Evolutionary conservation across 2,329 filamentous ascomycete species (phyloP).

Genomic region (Davidsoniella neocaledoniae): DNA sequence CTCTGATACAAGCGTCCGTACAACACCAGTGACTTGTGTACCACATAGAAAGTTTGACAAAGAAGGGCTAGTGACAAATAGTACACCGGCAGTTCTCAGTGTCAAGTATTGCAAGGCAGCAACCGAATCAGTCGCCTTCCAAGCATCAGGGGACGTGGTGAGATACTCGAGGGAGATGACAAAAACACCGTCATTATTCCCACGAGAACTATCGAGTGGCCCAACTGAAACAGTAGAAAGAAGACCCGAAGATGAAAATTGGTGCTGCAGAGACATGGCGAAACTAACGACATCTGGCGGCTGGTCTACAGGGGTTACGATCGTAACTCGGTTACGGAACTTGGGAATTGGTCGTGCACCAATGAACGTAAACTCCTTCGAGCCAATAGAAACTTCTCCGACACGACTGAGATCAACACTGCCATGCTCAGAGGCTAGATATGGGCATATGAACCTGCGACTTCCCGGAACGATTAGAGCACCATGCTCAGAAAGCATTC

Average conservation of each 20-base stretch:
- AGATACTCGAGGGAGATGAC: slow-evolving; percentile 10
- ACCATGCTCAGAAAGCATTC: slow-evolving; percentile 1
- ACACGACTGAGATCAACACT: background rate
- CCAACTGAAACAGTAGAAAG: background rate
- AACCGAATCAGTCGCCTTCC: slow-evolving; percentile 18
- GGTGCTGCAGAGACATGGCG: background rate
- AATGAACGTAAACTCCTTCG: background rate
- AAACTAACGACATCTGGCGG: background rate
- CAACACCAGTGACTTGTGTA: slow-evolving; percentile 28
- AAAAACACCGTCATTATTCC: background rate
- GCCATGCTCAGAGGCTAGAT: slow-evolving; percentile 3
- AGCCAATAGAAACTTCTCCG: background rate
- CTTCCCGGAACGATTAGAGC: slow-evolving; percentile 2
- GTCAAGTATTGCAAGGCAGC: slow-evolving; percentile 26
- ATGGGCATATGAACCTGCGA: background rate
- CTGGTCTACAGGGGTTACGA: slow-evolving; percentile 4
- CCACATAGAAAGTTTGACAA: slow-evolving; percentile 20
- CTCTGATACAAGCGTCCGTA: slow-evolving; percentile 33
- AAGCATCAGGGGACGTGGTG: background rate
- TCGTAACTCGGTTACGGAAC: background rate
- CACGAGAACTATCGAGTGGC: background rate
- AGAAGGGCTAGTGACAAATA: slow-evolving; percentile 31
- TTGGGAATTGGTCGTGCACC: background rate
- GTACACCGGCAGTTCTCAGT: slow-evolving; percentile 21
- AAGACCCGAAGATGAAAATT: background rate